Evolutionary conservation across 805 yeast genomes (phyloP).

Genomic region (Metschnikowia arizonensis): DNA sequence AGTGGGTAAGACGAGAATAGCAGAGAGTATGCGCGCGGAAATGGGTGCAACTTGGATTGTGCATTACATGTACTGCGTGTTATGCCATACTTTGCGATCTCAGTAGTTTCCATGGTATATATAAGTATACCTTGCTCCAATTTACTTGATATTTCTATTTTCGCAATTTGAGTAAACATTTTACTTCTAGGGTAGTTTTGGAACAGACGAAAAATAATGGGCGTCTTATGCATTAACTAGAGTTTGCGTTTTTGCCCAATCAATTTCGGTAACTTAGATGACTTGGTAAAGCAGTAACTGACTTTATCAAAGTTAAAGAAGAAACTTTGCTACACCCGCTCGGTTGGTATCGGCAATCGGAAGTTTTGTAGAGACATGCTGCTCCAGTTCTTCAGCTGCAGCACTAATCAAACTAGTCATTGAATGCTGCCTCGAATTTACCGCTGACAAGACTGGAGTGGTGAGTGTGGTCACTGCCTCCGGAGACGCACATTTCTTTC

Average conservation of each 20-base stretch:
- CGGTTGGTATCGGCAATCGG: background rate
- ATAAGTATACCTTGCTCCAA: background rate
- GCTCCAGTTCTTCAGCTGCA: background rate
- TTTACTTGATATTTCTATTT: background rate
- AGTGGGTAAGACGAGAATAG: background rate
- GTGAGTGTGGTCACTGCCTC: constrained; percentile 17
- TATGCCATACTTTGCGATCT: background rate
- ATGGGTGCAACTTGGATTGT: background rate
- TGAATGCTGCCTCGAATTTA: constrained; percentile 15
- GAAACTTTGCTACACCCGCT: background rate
- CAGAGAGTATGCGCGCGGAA: constrained; percentile 1
- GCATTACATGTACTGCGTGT: constrained; percentile 1
- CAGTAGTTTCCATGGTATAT: background rate
- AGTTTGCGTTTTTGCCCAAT: background rate
- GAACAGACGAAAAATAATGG: background rate
- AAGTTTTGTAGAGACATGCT: background rate
- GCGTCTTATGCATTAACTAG: background rate
- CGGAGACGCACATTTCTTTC: constrained; percentile 18
- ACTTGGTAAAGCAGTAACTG: background rate
- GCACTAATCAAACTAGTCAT: constrained; percentile 8
- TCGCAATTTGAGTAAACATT: background rate
- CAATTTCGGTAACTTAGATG: background rate
- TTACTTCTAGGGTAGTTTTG: background rate
- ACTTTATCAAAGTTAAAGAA: background rate
- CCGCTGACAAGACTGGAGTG: constrained; percentile 17